These are phyloP conservation scores for Bathelium albidoporum DNA, from an alignment of 495 filamentous ascomycete species.

Conservation along the genomic window DNA sequence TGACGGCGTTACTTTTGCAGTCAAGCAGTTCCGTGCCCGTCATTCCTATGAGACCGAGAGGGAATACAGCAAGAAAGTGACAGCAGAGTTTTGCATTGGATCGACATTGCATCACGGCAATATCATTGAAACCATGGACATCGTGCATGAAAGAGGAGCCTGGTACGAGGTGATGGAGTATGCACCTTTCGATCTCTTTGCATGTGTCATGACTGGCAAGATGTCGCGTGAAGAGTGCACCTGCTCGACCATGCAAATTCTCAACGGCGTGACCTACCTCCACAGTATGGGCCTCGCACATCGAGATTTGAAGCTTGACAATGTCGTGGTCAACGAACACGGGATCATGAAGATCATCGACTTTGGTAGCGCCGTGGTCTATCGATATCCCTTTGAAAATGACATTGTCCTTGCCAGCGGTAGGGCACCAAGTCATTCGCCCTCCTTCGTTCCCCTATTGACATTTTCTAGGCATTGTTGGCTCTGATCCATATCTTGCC, in stretches of 20 bases:
- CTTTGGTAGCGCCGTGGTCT: slow-evolving; percentile 95
- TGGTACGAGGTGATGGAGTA: slow-evolving; percentile 99
- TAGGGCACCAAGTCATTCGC: slow-evolving; percentile 36
- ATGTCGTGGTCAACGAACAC: slow-evolving; percentile 91
- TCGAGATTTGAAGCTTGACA: slow-evolving; percentile 93
- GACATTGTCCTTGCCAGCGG: slow-evolving; percentile 79
- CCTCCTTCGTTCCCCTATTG: background rate
- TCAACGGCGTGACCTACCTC: slow-evolving; percentile 93
- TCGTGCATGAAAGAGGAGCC: slow-evolving; percentile 84
- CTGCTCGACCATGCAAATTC: slow-evolving; percentile 87
- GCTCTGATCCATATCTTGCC: slow-evolving; percentile 93
- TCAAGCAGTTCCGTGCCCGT: slow-evolving; percentile 90
- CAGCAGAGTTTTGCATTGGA: slow-evolving; percentile 98
- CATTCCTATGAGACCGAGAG: slow-evolving; percentile 89
- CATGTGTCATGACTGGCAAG: slow-evolving; percentile 98
- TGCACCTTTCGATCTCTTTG: slow-evolving; percentile 94
- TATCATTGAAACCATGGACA: slow-evolving; percentile 95
- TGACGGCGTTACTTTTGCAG: slow-evolving; percentile 87
- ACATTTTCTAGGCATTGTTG: slow-evolving; percentile 67
- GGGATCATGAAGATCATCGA: slow-evolving; percentile 99
- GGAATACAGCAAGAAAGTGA: slow-evolving; percentile 97
- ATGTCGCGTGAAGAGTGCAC: slow-evolving; percentile 87
- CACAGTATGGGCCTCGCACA: slow-evolving; percentile 95
- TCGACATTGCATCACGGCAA: slow-evolving; percentile 97
- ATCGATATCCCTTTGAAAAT: slow-evolving; percentile 93